A percentile compares a stretch with the other conserved stretches of the same genome.
phyloP scores from a whole-genome alignment of 371 early-diverging fungal species.

The Capillidium heterosporum region DNA sequence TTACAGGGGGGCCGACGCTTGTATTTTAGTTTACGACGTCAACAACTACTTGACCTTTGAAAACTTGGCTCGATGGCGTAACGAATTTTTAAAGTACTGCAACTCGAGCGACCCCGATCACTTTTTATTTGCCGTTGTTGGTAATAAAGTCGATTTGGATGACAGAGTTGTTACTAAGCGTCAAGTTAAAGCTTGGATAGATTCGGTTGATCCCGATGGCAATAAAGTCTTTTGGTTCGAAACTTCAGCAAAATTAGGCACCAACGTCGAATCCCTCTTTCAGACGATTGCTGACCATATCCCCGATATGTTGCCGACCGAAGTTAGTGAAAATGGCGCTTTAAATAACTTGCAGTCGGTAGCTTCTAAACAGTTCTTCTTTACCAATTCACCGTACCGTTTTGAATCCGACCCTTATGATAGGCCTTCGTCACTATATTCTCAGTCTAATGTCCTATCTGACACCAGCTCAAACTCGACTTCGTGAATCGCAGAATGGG shows the following conservation, averaged over 20 bases:
- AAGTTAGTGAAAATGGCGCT: neutral
- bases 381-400: too few species aligned
- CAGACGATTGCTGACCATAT: neutral
- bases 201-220: neutral
- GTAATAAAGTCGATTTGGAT: slow-evolving; percentile 91
- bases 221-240: slow-evolving; percentile 69
- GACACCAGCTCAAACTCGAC: neutral
- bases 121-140: slow-evolving; percentile 80
- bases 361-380: too few species aligned
- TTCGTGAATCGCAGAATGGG: neutral
- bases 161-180: slow-evolving; percentile 54
- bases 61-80: slow-evolving; percentile 68
- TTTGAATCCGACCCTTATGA: neutral
- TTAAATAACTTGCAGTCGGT: too few species aligned
- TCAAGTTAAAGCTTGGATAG: slow-evolving; percentile 5
- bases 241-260: slow-evolving; percentile 82
- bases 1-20: slow-evolving; percentile 89
- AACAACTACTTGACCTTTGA: slow-evolving; percentile 69
- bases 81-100: slow-evolving; percentile 79
- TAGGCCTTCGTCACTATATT: neutral
- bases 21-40: slow-evolving; percentile 78
- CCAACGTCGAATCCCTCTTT: slow-evolving; percentile 49
- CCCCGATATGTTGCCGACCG: neutral
- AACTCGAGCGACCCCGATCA: slow-evolving; percentile 63
- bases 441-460: neutral